phyloP scores from a whole-genome alignment of 306 rosid genomes.

The Casuarina glauca region DNA sequence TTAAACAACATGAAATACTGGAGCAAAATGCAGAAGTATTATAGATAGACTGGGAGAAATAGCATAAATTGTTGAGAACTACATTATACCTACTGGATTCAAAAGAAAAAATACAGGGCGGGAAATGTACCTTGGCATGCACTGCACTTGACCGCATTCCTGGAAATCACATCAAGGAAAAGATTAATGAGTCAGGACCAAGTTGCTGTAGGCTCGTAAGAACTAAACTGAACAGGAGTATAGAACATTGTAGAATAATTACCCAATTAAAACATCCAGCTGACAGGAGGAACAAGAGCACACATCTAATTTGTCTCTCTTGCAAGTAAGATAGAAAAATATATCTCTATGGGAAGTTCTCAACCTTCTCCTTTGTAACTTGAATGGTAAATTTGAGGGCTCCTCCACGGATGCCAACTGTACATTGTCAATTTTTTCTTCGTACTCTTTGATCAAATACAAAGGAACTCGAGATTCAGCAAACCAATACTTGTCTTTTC shows the following conservation, averaged over 20 bases:
- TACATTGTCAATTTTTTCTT: slow-evolving; percentile 45
- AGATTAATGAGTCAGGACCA: slow-evolving; percentile 18
- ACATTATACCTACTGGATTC: background rate
- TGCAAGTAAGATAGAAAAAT: slow-evolving; percentile 77
- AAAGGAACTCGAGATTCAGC: slow-evolving; percentile 76
- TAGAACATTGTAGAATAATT: slow-evolving; percentile 22
- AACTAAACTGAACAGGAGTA: slow-evolving; percentile 6
- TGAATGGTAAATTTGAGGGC: slow-evolving; percentile 36
- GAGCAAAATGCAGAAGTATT: background rate
- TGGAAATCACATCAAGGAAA: slow-evolving; percentile 42
- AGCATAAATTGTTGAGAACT: background rate
- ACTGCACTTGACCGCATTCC: slow-evolving; percentile 72
- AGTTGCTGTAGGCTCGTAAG: background rate
- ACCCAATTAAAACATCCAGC: slow-evolving; percentile 57
- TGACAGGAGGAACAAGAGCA: slow-evolving; percentile 71
- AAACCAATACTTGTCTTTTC: slow-evolving; percentile 81
- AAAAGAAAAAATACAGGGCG: slow-evolving; percentile 14
- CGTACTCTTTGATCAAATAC: slow-evolving; percentile 82
- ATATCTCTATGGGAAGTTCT: slow-evolving; percentile 55
- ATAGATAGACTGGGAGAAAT: background rate
- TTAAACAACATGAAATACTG: background rate
- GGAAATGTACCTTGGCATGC: slow-evolving; percentile 74
- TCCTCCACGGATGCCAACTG: slow-evolving; percentile 37
- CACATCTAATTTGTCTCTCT: slow-evolving; percentile 73
- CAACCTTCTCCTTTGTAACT: slow-evolving; percentile 47